phyloP scores from a whole-genome alignment of 768 basidiomycete species.

The Tylopilus sp. region DNA sequence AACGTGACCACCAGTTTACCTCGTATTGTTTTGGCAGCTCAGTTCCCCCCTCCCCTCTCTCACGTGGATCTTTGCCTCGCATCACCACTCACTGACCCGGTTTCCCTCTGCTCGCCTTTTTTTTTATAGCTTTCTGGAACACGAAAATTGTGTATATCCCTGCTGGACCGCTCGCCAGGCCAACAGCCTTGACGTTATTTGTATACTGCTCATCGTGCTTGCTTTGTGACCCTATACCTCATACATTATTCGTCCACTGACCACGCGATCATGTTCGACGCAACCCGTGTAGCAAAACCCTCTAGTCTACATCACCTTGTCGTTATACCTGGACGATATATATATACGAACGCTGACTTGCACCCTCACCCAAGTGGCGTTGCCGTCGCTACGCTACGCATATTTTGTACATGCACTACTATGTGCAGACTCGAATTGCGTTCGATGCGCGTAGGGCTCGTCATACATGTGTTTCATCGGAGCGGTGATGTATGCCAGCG shows the following conservation, averaged over 20 bases:
- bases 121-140: constrained; percentile 6
- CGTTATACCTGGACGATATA: background rate
- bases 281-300: constrained; percentile 9
- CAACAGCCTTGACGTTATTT: background rate
- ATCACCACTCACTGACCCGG: constrained; percentile 11
- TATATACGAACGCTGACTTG: background rate
- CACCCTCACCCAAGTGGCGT: background rate
- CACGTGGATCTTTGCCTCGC: constrained; percentile 4
- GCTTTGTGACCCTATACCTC: too few relatives aligned
- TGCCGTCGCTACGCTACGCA: background rate
- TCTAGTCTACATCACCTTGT: background rate
- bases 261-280: constrained; percentile 2
- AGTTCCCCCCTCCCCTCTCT: background rate
- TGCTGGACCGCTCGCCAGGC: background rate
- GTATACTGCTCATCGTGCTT: background rate
- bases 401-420: background rate
- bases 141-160: background rate
- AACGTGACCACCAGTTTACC: constrained; percentile 8
- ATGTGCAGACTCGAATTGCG: background rate
- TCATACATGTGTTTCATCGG: background rate
- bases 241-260: background rate
- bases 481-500: background rate
- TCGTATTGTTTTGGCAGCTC: constrained; percentile 4
- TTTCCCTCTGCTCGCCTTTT: background rate
- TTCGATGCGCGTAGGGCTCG: background rate